Evolutionary conservation across 768 basidiomycete species (phyloP).

Genomic region (Phaffia tasmanica): DNA sequence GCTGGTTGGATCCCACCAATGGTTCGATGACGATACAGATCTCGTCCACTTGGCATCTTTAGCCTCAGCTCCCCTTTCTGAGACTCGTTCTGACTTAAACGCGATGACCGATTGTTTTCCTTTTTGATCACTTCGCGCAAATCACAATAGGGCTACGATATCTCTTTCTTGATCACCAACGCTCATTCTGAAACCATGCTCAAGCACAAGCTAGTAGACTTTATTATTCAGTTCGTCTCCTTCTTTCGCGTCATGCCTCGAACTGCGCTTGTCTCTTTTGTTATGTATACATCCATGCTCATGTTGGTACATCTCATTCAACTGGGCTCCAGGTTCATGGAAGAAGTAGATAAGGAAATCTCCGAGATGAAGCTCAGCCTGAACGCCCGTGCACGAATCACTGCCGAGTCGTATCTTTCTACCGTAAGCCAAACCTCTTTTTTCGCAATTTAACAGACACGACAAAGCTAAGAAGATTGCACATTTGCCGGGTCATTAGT

Average conservation of each 20-base stretch:
- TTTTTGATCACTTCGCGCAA: neutral
- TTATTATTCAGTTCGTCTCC: constrained; percentile 80
- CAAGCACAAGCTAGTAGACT: constrained; percentile 99
- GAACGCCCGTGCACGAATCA: constrained; percentile 90
- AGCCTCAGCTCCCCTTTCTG: neutral
- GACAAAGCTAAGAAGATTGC: no score
- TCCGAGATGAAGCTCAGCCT: constrained; percentile 97
- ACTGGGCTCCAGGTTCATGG: constrained; percentile 64
- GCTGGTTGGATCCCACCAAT: constrained; percentile 5
- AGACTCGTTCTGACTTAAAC: no score
- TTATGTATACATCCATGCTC: constrained; percentile 8
- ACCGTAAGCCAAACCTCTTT: neutral
- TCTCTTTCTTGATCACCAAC: constrained; percentile 96
- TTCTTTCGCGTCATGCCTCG: neutral
- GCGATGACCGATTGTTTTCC: neutral
- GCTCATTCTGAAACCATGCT: constrained; percentile 95
- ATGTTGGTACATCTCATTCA: constrained; percentile 20
- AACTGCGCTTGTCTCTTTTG: neutral
- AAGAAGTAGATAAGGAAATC: constrained; percentile 98
- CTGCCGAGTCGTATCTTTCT: constrained; percentile 52
- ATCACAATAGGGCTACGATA: constrained; percentile 74
- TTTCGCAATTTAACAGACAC: no score
- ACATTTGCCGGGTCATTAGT: no score
- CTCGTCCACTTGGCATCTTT: neutral
- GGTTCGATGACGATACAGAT: neutral